Conservation (phyloP, 2,329 filamentous ascomycete genomes). For the Pseudomassariella vexata region DNA sequence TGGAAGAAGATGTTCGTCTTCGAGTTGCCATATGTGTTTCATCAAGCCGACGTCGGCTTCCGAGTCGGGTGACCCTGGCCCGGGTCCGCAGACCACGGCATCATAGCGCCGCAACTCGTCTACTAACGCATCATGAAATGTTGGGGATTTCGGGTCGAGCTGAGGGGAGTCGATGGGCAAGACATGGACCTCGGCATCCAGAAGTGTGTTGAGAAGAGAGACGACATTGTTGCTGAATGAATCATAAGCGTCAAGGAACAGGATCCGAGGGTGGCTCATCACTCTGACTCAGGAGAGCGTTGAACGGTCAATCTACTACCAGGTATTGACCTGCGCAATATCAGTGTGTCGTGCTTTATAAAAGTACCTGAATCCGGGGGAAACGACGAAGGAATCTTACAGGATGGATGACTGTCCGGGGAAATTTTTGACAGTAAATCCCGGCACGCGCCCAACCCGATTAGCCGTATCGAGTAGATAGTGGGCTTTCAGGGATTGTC, state of each 20-base stretch:
- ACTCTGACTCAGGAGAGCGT: conserved; percentile 1
- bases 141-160: conserved; percentile 34
- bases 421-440: too few species aligned
- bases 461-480: too few species aligned
- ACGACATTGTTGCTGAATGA: conserved; percentile 96
- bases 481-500: too few species aligned
- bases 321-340: too few species aligned
- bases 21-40: conserved; percentile 65
- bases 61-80: conserved; percentile 73
- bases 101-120: conserved; percentile 58
- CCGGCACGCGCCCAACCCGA: too few species aligned
- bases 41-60: conserved; percentile 79
- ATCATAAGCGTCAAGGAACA: conserved; percentile 94
- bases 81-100: conserved; percentile 84
- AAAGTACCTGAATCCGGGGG: too few species aligned
- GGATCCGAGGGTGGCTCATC: conserved; percentile 45
- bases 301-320: background rate
- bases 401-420: too few species aligned
- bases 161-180: conserved; percentile 65
- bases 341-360: too few species aligned
- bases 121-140: conserved; percentile 39
- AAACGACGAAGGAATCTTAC: too few species aligned
- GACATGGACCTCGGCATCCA: conserved; percentile 63
- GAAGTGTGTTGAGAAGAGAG: conserved; percentile 65
- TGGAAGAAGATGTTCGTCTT: conserved; percentile 56